Evolutionary conservation across 2,329 filamentous ascomycete species (phyloP).

Genomic region (Penicillium sclerotiorum): DNA sequence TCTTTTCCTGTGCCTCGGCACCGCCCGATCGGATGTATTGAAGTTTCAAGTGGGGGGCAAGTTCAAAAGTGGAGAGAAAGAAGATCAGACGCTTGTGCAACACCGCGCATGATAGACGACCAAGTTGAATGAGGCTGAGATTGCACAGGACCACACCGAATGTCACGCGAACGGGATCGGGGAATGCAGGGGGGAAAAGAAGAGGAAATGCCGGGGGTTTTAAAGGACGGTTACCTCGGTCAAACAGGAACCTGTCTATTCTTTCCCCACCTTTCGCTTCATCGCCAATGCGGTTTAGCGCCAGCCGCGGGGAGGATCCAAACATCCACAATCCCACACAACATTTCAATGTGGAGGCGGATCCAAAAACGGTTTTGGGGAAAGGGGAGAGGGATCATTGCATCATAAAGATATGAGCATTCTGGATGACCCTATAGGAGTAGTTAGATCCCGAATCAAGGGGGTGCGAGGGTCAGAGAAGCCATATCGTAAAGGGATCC

Average conservation of each 20-base stretch:
- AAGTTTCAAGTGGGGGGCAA: background rate
- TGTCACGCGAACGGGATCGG: background rate
- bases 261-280: conserved; percentile 6
- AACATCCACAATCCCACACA: conserved; percentile 8
- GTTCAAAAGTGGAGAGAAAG: background rate
- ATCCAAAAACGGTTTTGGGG: background rate
- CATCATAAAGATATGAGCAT: background rate
- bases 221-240: too few species aligned
- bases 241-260: too few species aligned
- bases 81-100: conserved; percentile 5
- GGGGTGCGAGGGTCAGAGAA: background rate
- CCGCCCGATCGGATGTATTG: background rate
- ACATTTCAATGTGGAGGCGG: conserved; percentile 6
- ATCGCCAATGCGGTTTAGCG: conserved; percentile 6
- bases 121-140: background rate
- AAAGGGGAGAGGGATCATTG: background rate
- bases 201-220: background rate
- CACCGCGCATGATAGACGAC: conserved; percentile 6
- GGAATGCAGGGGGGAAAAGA: background rate
- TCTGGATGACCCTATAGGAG: background rate
- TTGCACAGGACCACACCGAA: background rate
- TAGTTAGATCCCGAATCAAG: background rate
- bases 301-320: background rate
- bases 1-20: background rate
- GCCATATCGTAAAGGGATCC: background rate